Percentiles rank a stretch among this genome's conserved stretches.
Evolutionary conservation across 2,329 filamentous ascomycete species (phyloP).

Genomic region (Fusarium hainanense): DNA sequence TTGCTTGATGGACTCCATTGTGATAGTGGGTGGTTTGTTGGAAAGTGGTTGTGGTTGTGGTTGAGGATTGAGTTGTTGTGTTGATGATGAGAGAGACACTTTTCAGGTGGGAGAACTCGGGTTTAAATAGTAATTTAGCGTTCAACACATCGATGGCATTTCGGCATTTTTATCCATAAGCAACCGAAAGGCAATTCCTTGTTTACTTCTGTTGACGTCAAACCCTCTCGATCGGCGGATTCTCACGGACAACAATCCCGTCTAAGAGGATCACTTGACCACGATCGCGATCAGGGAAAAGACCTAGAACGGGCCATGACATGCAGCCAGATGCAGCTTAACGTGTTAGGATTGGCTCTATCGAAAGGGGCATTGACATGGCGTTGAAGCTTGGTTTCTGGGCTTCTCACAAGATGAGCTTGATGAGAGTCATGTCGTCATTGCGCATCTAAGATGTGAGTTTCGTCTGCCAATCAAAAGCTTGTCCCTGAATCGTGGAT

Average conservation of each 20-base stretch:
- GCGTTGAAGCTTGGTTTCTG: conserved; percentile 3
- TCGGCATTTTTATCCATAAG: conserved; percentile 3
- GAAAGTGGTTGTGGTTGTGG: conserved; percentile 16
- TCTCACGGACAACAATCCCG: conserved; percentile 11
- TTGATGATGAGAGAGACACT: conserved; percentile 10
- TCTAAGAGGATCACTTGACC: conserved; percentile 27
- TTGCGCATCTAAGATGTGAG: conserved; percentile 15
- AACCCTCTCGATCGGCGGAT: conserved; percentile 37
- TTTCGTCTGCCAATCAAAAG: conserved; percentile 17
- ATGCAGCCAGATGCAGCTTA: conserved; percentile 22
- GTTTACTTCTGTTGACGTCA: conserved; percentile 27
- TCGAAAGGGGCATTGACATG: conserved; percentile 15
- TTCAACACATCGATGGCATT: conserved; percentile 4
- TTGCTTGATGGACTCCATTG: conserved; percentile 68
- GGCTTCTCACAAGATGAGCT: conserved; percentile 17
- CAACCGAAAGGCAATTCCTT: conserved; percentile 15
- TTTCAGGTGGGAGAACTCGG: conserved; percentile 16
- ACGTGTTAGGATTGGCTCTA: conserved; percentile 31
- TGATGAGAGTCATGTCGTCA: conserved; percentile 42
- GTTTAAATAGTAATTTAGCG: conserved; percentile 39
- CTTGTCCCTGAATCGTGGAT: conserved; percentile 18
- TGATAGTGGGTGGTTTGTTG: conserved; percentile 43
- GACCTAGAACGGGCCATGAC: conserved; percentile 25
- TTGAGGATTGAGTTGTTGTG: conserved; percentile 26
- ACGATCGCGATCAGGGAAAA: conserved; percentile 34